These are phyloP conservation scores for Beauveria pseudobassiana DNA, from an alignment of 2,329 filamentous ascomycete species.

Conservation along the genomic window DNA sequence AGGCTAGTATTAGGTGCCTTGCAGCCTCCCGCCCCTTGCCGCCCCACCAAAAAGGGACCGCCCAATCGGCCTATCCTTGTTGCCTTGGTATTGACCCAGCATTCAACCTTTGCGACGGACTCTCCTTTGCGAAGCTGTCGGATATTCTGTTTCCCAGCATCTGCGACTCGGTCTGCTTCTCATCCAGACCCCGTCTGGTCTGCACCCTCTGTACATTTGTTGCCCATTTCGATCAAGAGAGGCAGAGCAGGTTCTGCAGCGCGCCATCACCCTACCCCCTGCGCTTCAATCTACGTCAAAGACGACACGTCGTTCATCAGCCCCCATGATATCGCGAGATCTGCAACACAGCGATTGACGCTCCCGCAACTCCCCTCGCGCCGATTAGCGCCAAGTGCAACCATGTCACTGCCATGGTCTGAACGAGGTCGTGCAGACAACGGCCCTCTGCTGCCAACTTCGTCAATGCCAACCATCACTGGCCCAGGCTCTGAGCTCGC, in stretches of 20 bases:
- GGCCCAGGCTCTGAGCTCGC: slow-evolving; percentile 19
- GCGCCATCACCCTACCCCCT: not conserved
- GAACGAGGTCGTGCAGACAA: slow-evolving; percentile 25
- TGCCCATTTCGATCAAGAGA: not conserved
- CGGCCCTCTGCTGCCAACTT: slow-evolving; percentile 27
- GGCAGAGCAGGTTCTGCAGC: not conserved
- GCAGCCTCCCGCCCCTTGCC: not conserved
- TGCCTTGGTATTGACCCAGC: not conserved
- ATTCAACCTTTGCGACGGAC: not conserved
- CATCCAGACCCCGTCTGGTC: not conserved
- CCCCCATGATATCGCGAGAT: slow-evolving; percentile 9
- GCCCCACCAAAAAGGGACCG: slow-evolving; percentile 3
- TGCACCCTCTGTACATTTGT: not conserved
- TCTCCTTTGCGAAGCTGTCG: not conserved
- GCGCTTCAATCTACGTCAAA: not conserved
- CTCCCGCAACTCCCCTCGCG: not conserved
- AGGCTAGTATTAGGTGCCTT: not conserved
- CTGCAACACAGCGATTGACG: slow-evolving; percentile 7
- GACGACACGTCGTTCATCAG: slow-evolving; percentile 11
- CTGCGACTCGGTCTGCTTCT: not conserved
- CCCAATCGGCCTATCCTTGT: not conserved
- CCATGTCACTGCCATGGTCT: slow-evolving; percentile 32
- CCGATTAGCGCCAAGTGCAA: slow-evolving; percentile 11
- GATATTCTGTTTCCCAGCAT: not conserved
- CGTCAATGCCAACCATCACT: slow-evolving; percentile 27